Percentiles rank a stretch among this genome's conserved stretches.
Evolutionary conservation across 257 asterid genomes (phyloP).

Genomic region (Eucommia ulmoides): DNA sequence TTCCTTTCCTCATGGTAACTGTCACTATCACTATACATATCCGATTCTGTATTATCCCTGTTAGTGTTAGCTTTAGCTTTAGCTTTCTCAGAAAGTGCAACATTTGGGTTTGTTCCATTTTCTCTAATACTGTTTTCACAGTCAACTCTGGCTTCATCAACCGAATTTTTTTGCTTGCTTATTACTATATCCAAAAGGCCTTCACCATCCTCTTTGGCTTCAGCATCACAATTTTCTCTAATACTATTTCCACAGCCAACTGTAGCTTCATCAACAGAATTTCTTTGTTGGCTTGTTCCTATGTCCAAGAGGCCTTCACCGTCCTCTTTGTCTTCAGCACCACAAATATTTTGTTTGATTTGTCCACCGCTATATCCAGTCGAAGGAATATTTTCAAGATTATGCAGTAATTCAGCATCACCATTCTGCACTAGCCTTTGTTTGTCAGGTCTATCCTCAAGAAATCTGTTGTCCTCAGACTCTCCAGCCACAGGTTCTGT

Average conservation of each 20-base stretch:
- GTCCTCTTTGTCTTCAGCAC: slow-evolving; percentile 12
- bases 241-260: neutral
- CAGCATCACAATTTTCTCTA: slow-evolving; percentile 13
- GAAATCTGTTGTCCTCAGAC: slow-evolving; percentile 9
- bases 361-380: slow-evolving; percentile 9
- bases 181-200: too few relatives aligned
- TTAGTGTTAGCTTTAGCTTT: slow-evolving; percentile 14
- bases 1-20: slow-evolving; percentile 30
- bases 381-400: slow-evolving; percentile 11
- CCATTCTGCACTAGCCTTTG: slow-evolving; percentile 8
- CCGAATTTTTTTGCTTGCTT: too few relatives aligned
- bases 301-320: slow-evolving; percentile 10
- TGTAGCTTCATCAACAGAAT: slow-evolving; percentile 10
- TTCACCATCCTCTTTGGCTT: too few relatives aligned
- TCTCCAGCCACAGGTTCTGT: slow-evolving; percentile 10
- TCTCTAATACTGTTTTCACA: too few relatives aligned
- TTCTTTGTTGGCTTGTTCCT: slow-evolving; percentile 4
- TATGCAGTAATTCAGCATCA: slow-evolving; percentile 15
- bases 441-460: slow-evolving; percentile 9
- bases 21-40: slow-evolving; percentile 24
- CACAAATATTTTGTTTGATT: slow-evolving; percentile 17
- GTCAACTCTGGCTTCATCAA: too few relatives aligned
- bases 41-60: slow-evolving; percentile 13
- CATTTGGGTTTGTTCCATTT: too few relatives aligned
- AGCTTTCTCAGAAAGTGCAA: neutral